These are phyloP conservation scores for Dalbergia cochinchinensis DNA, from an alignment of 306 rosid species.

Conservation along the genomic window DNA sequence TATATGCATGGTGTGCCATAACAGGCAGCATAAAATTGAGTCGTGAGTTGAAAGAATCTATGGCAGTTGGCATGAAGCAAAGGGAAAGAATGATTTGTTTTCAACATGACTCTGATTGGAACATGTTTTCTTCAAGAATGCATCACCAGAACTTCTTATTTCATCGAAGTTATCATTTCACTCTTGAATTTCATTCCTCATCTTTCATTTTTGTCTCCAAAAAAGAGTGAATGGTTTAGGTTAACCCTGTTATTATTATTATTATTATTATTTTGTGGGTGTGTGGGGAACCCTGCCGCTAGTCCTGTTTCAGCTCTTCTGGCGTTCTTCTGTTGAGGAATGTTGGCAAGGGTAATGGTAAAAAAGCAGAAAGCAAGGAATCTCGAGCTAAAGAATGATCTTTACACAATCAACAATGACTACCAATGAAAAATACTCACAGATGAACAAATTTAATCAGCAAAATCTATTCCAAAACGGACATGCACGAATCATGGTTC, in stretches of 20 bases:
- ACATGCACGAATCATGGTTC: slow-evolving; percentile 14
- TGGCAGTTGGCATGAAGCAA: not conserved
- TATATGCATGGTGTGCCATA: no score
- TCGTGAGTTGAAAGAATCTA: not conserved
- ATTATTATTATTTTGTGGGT: no score
- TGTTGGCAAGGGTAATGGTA: slow-evolving; percentile 6
- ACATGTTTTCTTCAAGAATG: not conserved
- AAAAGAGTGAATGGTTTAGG: not conserved
- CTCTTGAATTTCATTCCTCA: not conserved
- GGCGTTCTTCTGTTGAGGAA: not conserved
- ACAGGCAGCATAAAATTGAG: no score
- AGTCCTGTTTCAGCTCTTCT: not conserved
- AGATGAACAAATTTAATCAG: slow-evolving; percentile 27
- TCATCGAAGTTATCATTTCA: not conserved
- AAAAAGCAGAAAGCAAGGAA: not conserved
- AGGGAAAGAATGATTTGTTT: slow-evolving; percentile 13
- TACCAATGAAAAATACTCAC: slow-evolving; percentile 1
- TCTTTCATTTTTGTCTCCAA: slow-evolving; percentile 15
- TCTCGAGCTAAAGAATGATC: slow-evolving; percentile 11
- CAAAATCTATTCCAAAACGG: not conserved
- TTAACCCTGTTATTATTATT: no score
- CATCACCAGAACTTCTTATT: not conserved
- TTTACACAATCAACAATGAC: slow-evolving; percentile 39
- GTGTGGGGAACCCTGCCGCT: not conserved
- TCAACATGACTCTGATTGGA: not conserved